Evolutionary conservation across 148 eudicot genomes (phyloP), one percentile per base, ranked within the genome.

Genomic region (Amaranthus hypochondriacus): DNA sequence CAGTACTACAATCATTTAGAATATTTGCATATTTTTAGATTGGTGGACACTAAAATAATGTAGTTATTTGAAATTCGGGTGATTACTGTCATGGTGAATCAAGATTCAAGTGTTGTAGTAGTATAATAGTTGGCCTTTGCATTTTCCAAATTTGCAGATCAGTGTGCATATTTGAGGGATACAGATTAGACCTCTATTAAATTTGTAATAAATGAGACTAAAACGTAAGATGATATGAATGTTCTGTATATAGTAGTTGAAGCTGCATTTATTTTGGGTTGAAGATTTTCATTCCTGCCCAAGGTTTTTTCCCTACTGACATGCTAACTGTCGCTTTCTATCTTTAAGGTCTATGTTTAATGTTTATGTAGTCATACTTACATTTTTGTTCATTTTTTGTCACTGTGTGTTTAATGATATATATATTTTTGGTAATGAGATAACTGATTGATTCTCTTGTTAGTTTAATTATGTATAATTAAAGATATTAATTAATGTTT

Each of bases 211-310:
- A 53, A 53, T 55, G 61, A 53, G 15, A 56, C 18, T 71, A 18
- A 71, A 44, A 71, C 66, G 18, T 49, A 28, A 66, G 14, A 18
- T 71, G 39, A 28, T 28, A 28, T 28, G 75, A 57, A 51, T 76
- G 78, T 44, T 52, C 14, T 66, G 50, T 21, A 13, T 39, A 5
- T 44, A 73, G 77, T 73, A 44, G 77, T 73, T 78, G 81, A 68
- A 13, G 7, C 39, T 11, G 46, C 43, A 56, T 2, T 64, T 56
- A 39, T 47, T 55, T 47, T 43, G 46, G 6, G 70, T 55, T 66
- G 46, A 55, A 50, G 70, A 67, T 67, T 67, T 67, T 51, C 39
- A 28, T 28, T 28, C 39, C 49, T 62, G 13, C 21, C 28, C 6
- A 73, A 62, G 43, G 44, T 62, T 43, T 51, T 28, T 63, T n/a